These are phyloP conservation scores for Populus euphratica DNA, from an alignment of 345 rosid species.

Conservation along the genomic window DNA sequence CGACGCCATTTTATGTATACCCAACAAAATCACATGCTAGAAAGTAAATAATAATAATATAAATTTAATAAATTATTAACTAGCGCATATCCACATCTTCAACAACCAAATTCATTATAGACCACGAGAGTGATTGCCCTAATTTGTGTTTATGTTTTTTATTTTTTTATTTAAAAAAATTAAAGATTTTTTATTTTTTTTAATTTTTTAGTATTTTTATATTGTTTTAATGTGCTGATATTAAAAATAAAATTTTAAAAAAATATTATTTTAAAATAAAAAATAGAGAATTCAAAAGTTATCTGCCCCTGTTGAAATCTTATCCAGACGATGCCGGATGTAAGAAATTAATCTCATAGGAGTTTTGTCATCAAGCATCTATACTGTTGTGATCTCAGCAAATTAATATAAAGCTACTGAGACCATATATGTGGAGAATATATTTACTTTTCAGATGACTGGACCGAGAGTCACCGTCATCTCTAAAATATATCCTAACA, in stretches of 20 bases:
- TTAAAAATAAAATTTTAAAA: too few relatives aligned
- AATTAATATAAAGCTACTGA: background rate
- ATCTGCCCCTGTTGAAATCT: background rate
- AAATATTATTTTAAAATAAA: too few relatives aligned
- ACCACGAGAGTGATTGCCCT: background rate
- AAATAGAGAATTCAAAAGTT: background rate
- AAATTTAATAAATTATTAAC: background rate
- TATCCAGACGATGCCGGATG: background rate
- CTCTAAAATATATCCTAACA: background rate
- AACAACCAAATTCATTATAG: background rate
- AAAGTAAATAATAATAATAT: background rate
- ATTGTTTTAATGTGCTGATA: too few relatives aligned
- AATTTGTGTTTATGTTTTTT: too few relatives aligned
- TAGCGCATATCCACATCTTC: background rate
- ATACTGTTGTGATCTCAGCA: background rate
- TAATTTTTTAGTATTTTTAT: too few relatives aligned
- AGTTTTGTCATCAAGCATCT: background rate
- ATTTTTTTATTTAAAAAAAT: too few relatives aligned
- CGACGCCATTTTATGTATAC: background rate
- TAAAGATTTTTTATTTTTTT: too few relatives aligned
- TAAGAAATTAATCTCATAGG: background rate
- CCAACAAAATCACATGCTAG: background rate
- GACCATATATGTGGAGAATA: background rate
- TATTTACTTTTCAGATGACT: background rate
- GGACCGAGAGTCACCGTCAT: background rate